A percentile compares a stretch with the other conserved stretches of the same genome.
Conservation (phyloP, 345 rosid species). For the Salix koriyanagi region DNA sequence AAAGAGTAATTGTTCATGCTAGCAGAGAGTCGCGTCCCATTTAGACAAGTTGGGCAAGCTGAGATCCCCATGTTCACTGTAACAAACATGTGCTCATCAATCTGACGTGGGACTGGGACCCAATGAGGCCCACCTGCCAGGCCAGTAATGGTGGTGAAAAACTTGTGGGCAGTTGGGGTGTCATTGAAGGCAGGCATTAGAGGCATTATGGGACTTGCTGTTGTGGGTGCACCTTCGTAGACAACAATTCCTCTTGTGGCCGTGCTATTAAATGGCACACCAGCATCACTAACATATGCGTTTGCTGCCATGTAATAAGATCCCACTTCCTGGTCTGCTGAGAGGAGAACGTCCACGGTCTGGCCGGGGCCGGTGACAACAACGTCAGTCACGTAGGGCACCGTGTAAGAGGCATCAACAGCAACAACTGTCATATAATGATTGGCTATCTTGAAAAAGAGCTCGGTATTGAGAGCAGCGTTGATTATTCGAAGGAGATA, state of each 20-base stretch:
- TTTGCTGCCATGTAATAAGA: slow-evolving; percentile 80
- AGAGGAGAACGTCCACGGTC: slow-evolving; percentile 60
- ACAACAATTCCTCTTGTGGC: slow-evolving; percentile 63
- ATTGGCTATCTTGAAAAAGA: slow-evolving; percentile 82
- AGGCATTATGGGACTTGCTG: slow-evolving; percentile 51
- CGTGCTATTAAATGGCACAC: slow-evolving; percentile 31
- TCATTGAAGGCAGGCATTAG: slow-evolving; percentile 54
- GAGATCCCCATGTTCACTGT: slow-evolving; percentile 58
- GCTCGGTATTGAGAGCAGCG: slow-evolving; percentile 76
- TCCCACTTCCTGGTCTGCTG: slow-evolving; percentile 51
- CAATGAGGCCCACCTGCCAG: slow-evolving; percentile 46
- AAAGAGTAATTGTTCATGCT: slow-evolving; percentile 81
- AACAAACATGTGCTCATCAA: slow-evolving; percentile 66
- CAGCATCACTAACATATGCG: slow-evolving; percentile 47
- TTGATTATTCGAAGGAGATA: slow-evolving; percentile 80
- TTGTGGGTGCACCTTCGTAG: slow-evolving; percentile 31
- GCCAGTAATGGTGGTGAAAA: slow-evolving; percentile 49
- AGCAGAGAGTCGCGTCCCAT: slow-evolving; percentile 40
- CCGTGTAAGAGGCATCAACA: slow-evolving; percentile 64
- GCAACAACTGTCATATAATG: slow-evolving; percentile 77
- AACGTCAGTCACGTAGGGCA: slow-evolving; percentile 61
- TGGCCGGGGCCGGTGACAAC: slow-evolving; percentile 69
- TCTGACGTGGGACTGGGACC: slow-evolving; percentile 56
- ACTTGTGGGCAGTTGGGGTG: slow-evolving; percentile 65
- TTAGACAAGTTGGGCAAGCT: slow-evolving; percentile 50